These are phyloP conservation scores for Adenanthera pavonina DNA, from an alignment of 306 rosid genomes.

Conservation along the genomic window DNA sequence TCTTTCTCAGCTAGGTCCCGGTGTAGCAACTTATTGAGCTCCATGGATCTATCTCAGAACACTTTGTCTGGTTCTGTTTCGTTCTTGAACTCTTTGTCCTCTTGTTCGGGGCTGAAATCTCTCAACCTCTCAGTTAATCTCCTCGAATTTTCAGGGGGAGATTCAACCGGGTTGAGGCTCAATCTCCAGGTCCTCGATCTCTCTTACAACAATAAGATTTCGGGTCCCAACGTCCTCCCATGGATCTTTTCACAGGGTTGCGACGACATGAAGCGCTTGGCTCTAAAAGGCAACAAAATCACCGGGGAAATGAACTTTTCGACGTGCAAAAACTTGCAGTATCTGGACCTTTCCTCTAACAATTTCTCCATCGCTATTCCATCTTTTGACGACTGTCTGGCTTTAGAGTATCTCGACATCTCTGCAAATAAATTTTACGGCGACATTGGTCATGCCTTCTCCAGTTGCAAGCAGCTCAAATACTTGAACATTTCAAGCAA, in stretches of 20 bases:
- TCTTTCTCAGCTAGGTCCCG: slow-evolving; percentile 37
- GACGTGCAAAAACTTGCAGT: slow-evolving; percentile 46
- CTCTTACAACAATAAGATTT: slow-evolving; percentile 60
- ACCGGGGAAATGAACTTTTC: slow-evolving; percentile 51
- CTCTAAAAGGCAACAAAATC: slow-evolving; percentile 58
- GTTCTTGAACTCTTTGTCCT: slow-evolving; percentile 37
- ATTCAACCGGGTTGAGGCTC: slow-evolving; percentile 34
- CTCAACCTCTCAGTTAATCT: slow-evolving; percentile 55
- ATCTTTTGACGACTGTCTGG: slow-evolving; percentile 60
- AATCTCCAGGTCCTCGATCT: slow-evolving; percentile 59
- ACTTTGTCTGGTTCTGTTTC: slow-evolving; percentile 56
- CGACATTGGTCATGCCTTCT: slow-evolving; percentile 45
- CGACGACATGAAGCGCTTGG: slow-evolving; percentile 39
- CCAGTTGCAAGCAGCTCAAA: slow-evolving; percentile 47
- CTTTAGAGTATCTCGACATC: slow-evolving; percentile 56
- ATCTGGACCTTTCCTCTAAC: slow-evolving; percentile 62
- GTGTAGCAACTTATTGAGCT: slow-evolving; percentile 52
- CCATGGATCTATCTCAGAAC: slow-evolving; percentile 66
- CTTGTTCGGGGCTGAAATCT: slow-evolving; percentile 49
- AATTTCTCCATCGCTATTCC: slow-evolving; percentile 54
- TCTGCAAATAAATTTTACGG: slow-evolving; percentile 63
- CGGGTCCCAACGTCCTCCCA: slow-evolving; percentile 50
- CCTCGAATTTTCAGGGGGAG: slow-evolving; percentile 45
- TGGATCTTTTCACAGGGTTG: slow-evolving; percentile 62
- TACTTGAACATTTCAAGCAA: slow-evolving; percentile 60